Evolutionary conservation across 176 grass and related monocot species (phyloP), one percentile per base, ranked within the genome.

Genomic region (Neostapfia colusana): DNA sequence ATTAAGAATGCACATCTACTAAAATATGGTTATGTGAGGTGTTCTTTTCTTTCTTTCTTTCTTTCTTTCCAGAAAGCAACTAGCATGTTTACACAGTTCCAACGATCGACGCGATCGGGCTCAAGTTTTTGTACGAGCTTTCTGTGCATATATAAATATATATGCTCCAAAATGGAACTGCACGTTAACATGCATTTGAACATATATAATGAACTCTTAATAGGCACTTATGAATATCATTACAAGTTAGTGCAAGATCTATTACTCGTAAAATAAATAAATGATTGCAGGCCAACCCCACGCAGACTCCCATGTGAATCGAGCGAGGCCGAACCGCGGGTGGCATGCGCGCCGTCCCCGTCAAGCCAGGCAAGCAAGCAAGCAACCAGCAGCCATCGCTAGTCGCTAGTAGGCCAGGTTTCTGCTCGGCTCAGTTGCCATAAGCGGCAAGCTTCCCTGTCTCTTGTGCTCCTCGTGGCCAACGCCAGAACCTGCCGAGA

Each of bases 1-100:
- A n/a, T n/a, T n/a, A 75, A 83, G 43, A 88, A 64, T 62, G 28
- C 55, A 59, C 38, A 40, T 13, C 62, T 68, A 69, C 44, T 57
- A 71, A 39, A 21, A 72, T 80, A 50, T 71, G 39, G 45, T 73
- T 73, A 73, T 74, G 28, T 69, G 37, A 63, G 6, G 28, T 68
- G 43, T 71, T 76, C n/a, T n/a, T n/a, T n/a, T n/a, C n/a, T n/a
- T n/a, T n/a, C n/a, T n/a, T n/a, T n/a, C n/a, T n/a, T n/a, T n/a
- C n/a, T n/a, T n/a, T n/a, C n/a, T 71, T 71, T 84, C 80, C 84
- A 80, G 75, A 61, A 58, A 64, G 3, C 74, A 88, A 71, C 70
- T 81, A 84, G 81, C 86, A 88, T 88, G 86, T 46, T 80, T 80
- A 88, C 76, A 84, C 81, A 76, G 45, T 88, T 88, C 17, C 25